Percentiles rank a stretch among this genome's conserved stretches.
These are phyloP conservation scores for Pseudogymnoascus sp. DNA, from an alignment of 2,329 filamentous ascomycete genomes.

Conservation along the genomic window DNA sequence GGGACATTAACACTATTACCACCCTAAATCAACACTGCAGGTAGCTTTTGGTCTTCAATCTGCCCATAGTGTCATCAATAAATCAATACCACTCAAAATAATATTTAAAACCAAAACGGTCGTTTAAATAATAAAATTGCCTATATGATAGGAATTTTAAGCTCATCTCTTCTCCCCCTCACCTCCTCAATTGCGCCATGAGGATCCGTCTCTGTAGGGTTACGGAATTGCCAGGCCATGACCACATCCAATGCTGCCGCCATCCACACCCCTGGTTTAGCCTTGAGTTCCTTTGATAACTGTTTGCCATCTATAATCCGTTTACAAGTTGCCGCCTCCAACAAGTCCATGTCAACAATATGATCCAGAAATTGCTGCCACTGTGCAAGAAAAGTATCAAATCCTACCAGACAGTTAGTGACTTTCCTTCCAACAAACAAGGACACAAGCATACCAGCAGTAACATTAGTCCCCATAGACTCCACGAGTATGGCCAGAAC, in stretches of 20 bases:
- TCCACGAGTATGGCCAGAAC: conserved; percentile 63
- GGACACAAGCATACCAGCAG: conserved; percentile 31
- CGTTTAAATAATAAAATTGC: background rate
- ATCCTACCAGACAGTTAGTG: conserved; percentile 16
- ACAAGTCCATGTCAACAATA: conserved; percentile 46
- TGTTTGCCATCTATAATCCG: conserved; percentile 67
- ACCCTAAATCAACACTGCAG: background rate
- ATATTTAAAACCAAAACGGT: background rate
- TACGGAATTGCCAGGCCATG: conserved; percentile 80
- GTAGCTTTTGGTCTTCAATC: background rate
- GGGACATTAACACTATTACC: background rate
- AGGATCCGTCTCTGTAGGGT: conserved; percentile 59
- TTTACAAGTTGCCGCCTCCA: conserved; percentile 51
- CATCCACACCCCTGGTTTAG: conserved; percentile 77
- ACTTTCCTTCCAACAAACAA: conserved; percentile 1
- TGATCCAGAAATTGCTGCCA: conserved; percentile 53
- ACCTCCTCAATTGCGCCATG: conserved; percentile 55
- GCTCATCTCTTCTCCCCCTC: conserved; percentile 41
- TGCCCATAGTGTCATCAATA: background rate
- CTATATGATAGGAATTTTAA: conserved; percentile 35
- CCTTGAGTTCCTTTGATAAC: conserved; percentile 58
- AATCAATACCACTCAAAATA: background rate
- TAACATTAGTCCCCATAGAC: conserved; percentile 37
- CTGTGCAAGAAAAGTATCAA: conserved; percentile 35
- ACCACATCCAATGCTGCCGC: conserved; percentile 69